Evolutionary conservation across 1,139 yeast species (phyloP).

Genomic region (Candida tetrigidarum): DNA sequence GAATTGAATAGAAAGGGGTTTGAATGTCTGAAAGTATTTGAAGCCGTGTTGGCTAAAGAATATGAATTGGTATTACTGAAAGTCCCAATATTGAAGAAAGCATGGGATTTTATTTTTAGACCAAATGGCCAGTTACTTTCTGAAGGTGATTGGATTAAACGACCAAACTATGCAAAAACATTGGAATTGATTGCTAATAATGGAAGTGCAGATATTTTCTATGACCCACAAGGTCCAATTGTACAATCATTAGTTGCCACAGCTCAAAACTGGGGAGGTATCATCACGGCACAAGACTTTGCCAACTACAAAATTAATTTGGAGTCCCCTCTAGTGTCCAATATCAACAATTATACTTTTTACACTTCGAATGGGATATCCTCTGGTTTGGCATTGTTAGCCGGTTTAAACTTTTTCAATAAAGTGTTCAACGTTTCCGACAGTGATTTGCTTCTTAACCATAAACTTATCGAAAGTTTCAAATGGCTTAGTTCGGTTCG

Average conservation of each 20-base stretch:
- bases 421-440: conserved; percentile 25
- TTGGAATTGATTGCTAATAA: conserved; percentile 67
- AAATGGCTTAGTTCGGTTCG: conserved; percentile 92
- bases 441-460: conserved; percentile 49
- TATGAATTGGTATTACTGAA: conserved; percentile 30
- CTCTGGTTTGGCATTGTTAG: conserved; percentile 79
- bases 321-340: conserved; percentile 55
- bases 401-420: conserved; percentile 72
- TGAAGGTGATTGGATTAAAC: conserved; percentile 61
- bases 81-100: conserved; percentile 32
- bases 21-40: conserved; percentile 54
- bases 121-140: conserved; percentile 30
- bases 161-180: conserved; percentile 69
- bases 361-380: conserved; percentile 78
- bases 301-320: conserved; percentile 58
- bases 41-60: conserved; percentile 28
- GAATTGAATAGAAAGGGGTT: conserved; percentile 73
- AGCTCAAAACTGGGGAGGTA: conserved; percentile 58
- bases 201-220: conserved; percentile 78
- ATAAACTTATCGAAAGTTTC: conserved; percentile 81
- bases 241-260: conserved; percentile 55
- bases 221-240: conserved; percentile 82
- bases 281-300: conserved; percentile 67
- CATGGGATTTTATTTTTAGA: conserved; percentile 61
- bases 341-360: conserved; percentile 53